Conservation (phyloP, 768 basidiomycete species). For the Phylloporus sp. region DNA sequence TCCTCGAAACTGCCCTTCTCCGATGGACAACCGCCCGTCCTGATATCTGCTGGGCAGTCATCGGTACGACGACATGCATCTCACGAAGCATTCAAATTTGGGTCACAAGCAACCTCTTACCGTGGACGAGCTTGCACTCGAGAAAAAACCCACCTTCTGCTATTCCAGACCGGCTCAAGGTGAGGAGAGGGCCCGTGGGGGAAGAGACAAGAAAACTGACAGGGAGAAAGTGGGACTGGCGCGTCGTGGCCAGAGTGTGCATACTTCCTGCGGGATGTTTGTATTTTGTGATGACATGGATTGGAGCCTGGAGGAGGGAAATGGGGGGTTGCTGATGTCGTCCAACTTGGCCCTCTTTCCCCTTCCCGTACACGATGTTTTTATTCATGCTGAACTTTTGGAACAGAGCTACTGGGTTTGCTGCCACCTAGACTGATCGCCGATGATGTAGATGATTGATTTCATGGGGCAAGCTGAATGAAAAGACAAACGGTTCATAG, state of each 20-base stretch:
- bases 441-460: neutral
- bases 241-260: slow-evolving; percentile 62
- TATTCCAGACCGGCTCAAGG: slow-evolving; percentile 21
- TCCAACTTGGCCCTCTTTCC: neutral
- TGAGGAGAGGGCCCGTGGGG: slow-evolving; percentile 10
- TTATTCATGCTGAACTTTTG: neutral
- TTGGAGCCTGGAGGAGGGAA: slow-evolving; percentile 41
- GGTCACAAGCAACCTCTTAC: slow-evolving; percentile 85
- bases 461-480: no score
- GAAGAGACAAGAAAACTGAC: slow-evolving; percentile 29
- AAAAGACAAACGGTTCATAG: no score
- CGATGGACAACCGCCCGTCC: slow-evolving; percentile 58
- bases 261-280: slow-evolving; percentile 68
- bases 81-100: slow-evolving; percentile 87
- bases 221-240: slow-evolving; percentile 80
- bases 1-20: slow-evolving; percentile 28
- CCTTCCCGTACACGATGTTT: neutral
- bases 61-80: slow-evolving; percentile 84
- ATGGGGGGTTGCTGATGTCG: slow-evolving; percentile 18
- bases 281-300: slow-evolving; percentile 83
- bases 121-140: slow-evolving; percentile 6
- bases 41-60: slow-evolving; percentile 84
- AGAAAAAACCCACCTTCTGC: slow-evolving; percentile 3
- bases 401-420: no score
- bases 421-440: no score